These are phyloP conservation scores for Chytridium lagenaria DNA, from an alignment of 371 early-diverging fungal genomes.

Conservation along the genomic window DNA sequence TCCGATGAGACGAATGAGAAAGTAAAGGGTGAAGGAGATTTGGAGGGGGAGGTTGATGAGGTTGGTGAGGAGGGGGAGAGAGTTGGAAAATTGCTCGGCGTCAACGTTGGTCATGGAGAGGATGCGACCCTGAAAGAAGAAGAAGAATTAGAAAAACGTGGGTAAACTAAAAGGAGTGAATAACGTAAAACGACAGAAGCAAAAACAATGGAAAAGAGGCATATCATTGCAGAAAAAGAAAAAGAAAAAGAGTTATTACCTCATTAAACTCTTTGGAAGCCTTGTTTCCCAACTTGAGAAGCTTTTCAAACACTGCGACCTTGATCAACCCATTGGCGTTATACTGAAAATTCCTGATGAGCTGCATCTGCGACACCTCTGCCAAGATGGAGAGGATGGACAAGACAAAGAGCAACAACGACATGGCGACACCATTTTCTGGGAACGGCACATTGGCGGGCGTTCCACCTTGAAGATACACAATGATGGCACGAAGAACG, in stretches of 20 bases:
- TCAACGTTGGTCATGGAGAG: constrained; percentile 20
- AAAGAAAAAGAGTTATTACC: background rate
- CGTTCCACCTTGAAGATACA: constrained; percentile 11
- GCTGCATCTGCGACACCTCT: constrained; percentile 14
- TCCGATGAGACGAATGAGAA: constrained; percentile 26
- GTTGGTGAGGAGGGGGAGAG: background rate
- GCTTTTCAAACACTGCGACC: constrained; percentile 34
- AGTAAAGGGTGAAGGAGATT: constrained; percentile 19
- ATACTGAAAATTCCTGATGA: constrained; percentile 21
- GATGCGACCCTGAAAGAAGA: background rate
- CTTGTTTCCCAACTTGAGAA: background rate
- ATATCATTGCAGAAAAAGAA: too few species aligned
- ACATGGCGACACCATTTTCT: constrained; percentile 26
- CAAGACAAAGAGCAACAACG: constrained; percentile 27
- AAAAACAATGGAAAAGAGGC: background rate
- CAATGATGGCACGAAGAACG: constrained; percentile 35
- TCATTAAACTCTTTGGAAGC: constrained; percentile 14
- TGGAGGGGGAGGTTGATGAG: constrained; percentile 3
- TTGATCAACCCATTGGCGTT: constrained; percentile 25
- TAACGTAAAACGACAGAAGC: background rate
- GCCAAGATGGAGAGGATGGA: constrained; percentile 8
- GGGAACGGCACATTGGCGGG: constrained; percentile 1
- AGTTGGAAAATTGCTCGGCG: constrained; percentile 3
- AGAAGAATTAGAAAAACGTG: background rate
- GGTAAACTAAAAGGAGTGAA: background rate